A percentile compares a stretch with the other conserved stretches of the same genome.
Conservation (phyloP, 2,329 filamentous ascomycete genomes). For the Fusarium oligoseptatum region DNA sequence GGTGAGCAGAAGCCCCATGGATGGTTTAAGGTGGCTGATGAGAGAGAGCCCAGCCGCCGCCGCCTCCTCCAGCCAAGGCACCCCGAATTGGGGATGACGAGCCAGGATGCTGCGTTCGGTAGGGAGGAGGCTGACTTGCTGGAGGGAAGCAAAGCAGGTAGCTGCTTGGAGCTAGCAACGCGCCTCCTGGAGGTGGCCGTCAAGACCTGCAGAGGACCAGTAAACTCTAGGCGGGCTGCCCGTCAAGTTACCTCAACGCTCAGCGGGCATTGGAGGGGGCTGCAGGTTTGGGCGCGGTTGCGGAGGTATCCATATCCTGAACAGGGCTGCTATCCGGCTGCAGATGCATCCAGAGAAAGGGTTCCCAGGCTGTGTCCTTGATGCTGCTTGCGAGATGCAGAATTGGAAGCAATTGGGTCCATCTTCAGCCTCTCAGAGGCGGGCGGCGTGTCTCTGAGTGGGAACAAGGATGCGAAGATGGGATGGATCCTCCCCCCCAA, state of each 20-base stretch:
- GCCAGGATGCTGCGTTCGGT: slow-evolving; percentile 12
- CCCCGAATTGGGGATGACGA: slow-evolving; percentile 30
- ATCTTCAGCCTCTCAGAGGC: slow-evolving; percentile 27
- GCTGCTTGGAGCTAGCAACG: slow-evolving; percentile 13
- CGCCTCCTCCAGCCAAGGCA: slow-evolving; percentile 26
- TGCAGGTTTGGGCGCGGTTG: slow-evolving; percentile 6
- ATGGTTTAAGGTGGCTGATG: slow-evolving; percentile 32
- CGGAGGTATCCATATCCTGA: neutral
- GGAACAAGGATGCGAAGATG: slow-evolving; percentile 38
- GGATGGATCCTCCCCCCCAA: slow-evolving; percentile 43
- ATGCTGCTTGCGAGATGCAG: slow-evolving; percentile 13
- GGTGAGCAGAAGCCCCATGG: slow-evolving; percentile 23
- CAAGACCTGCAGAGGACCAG: slow-evolving; percentile 18
- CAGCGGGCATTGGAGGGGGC: slow-evolving; percentile 7
- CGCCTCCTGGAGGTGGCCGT: slow-evolving; percentile 17
- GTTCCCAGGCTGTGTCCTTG: slow-evolving; percentile 6
- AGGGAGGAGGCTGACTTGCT: slow-evolving; percentile 10
- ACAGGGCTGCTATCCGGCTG: neutral
- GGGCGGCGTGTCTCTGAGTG: slow-evolving; percentile 26
- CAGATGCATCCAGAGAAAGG: neutral
- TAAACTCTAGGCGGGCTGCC: slow-evolving; percentile 32
- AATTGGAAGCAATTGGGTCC: slow-evolving; percentile 7
- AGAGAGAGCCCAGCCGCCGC: slow-evolving; percentile 15
- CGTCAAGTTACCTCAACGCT: slow-evolving; percentile 14
- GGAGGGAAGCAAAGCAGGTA: neutral